Evolutionary conservation across 148 eudicot species (phyloP).

Genomic region (Rhododendron kiyosumense): DNA sequence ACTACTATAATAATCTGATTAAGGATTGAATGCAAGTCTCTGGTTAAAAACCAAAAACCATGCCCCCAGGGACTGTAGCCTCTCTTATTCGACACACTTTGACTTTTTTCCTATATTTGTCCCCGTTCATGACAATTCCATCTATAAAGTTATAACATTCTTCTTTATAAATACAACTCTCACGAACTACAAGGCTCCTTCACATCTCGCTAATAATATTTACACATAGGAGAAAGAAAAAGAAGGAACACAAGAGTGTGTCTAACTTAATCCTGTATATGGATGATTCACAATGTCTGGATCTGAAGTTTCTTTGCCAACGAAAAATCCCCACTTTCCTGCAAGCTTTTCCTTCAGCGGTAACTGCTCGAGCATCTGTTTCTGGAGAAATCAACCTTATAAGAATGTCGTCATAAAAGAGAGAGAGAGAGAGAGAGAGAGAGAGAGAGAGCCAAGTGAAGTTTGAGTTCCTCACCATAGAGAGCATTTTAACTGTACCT

Average conservation of each 20-base stretch:
- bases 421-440: neutral
- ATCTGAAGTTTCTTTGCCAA: neutral
- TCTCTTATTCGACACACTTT: neutral
- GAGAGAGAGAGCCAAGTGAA: neutral
- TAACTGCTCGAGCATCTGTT: neutral
- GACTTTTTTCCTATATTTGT: neutral
- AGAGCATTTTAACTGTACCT: neutral
- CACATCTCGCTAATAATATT: slow-evolving; percentile 9
- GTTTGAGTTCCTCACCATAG: neutral
- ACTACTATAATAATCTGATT: too few species aligned
- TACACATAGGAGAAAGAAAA: slow-evolving; percentile 3
- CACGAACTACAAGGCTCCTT: slow-evolving; percentile 8
- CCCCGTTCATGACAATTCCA: neutral
- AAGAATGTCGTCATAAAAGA: neutral
- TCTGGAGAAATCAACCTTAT: neutral
- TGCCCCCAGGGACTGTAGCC: neutral
- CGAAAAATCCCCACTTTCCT: neutral
- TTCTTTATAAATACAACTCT: neutral
- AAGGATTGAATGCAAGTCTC: too few species aligned
- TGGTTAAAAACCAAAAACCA: neutral
- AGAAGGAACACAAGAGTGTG: neutral
- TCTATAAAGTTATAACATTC: neutral
- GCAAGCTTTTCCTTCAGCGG: neutral
- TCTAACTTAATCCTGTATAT: neutral
- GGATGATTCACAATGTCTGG: neutral